Evolutionary conservation across 352 stramenopile species (phyloP).

Genomic region (Elongisporangium senticosum): DNA sequence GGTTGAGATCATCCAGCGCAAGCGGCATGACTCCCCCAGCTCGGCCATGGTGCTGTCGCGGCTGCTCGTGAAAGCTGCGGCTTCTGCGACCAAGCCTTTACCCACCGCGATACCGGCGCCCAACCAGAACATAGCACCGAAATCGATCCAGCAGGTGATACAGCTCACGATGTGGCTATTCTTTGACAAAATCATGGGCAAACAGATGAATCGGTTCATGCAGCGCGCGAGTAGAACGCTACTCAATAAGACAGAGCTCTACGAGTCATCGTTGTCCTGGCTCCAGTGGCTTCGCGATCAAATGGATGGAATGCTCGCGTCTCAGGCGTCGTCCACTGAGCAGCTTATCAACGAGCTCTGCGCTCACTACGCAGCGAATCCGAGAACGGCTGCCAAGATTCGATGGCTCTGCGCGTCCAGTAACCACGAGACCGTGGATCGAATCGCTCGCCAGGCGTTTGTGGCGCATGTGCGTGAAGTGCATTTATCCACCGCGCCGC

Average conservation of each 20-base stretch:
- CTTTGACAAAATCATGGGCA: background rate
- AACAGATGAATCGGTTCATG: constrained; percentile 1
- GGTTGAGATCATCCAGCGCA: background rate
- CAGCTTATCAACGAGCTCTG: background rate
- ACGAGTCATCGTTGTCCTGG: background rate
- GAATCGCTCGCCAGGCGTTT: background rate
- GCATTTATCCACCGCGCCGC: background rate
- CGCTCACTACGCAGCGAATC: too few relatives aligned
- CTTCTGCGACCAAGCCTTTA: background rate
- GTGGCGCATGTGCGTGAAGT: constrained; percentile 2
- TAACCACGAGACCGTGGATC: too few relatives aligned
- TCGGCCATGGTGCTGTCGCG: too few relatives aligned
- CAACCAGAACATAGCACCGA: too few relatives aligned
- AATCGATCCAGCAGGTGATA: background rate
- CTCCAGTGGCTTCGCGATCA: constrained; percentile 3
- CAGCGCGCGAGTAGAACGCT: background rate
- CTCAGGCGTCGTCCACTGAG: background rate
- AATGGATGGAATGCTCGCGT: background rate
- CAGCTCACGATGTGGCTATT: background rate
- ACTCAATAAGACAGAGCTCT: background rate
- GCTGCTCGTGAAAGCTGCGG: too few relatives aligned
- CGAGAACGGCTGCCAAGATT: too few relatives aligned
- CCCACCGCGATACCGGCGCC: background rate
- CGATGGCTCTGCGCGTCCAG: too few relatives aligned
- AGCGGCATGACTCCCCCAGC: background rate